Evolutionary conservation across 495 filamentous ascomycete genomes (phyloP).

Genomic region (Ascobolus immersus): DNA sequence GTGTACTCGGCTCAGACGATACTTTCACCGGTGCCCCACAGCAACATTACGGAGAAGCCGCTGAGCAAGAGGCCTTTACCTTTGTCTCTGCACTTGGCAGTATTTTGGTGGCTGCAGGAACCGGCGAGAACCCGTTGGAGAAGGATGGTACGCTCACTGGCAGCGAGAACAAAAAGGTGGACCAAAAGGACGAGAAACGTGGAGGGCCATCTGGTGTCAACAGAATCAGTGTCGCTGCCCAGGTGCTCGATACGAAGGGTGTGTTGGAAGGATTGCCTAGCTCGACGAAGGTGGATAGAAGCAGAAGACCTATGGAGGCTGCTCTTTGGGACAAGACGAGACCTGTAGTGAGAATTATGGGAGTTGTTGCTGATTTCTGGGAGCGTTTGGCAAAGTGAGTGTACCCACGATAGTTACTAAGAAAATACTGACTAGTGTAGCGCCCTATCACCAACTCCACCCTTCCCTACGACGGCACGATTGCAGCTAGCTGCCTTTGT

Average conservation of each 20-base stretch:
- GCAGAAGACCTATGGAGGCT: slow-evolving; percentile 57
- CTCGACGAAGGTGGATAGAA: slow-evolving; percentile 38
- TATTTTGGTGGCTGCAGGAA: slow-evolving; percentile 51
- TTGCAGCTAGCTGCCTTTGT: slow-evolving; percentile 37
- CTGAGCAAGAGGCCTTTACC: slow-evolving; percentile 62
- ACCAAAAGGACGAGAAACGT: slow-evolving; percentile 16
- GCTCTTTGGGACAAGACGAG: slow-evolving; percentile 53
- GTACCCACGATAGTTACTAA: background rate
- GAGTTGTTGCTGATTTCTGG: slow-evolving; percentile 51
- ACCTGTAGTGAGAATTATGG: slow-evolving; percentile 49
- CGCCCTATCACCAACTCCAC: slow-evolving; percentile 50
- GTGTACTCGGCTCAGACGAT: slow-evolving; percentile 48
- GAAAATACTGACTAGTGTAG: slow-evolving; percentile 16
- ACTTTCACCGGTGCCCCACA: slow-evolving; percentile 62
- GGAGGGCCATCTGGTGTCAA: slow-evolving; percentile 39
- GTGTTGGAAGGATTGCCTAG: slow-evolving; percentile 23
- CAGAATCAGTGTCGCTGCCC: slow-evolving; percentile 28
- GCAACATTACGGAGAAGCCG: slow-evolving; percentile 63
- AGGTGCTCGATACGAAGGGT: slow-evolving; percentile 33
- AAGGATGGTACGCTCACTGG: too few species aligned
- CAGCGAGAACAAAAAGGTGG: too few species aligned
- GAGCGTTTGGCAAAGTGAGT: slow-evolving; percentile 55
- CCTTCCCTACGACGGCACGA: slow-evolving; percentile 39
- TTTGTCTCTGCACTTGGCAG: slow-evolving; percentile 52
- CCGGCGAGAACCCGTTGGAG: slow-evolving; percentile 29